These are phyloP conservation scores for Mycena filopes DNA, from an alignment of 768 basidiomycete species.

Conservation along the genomic window DNA sequence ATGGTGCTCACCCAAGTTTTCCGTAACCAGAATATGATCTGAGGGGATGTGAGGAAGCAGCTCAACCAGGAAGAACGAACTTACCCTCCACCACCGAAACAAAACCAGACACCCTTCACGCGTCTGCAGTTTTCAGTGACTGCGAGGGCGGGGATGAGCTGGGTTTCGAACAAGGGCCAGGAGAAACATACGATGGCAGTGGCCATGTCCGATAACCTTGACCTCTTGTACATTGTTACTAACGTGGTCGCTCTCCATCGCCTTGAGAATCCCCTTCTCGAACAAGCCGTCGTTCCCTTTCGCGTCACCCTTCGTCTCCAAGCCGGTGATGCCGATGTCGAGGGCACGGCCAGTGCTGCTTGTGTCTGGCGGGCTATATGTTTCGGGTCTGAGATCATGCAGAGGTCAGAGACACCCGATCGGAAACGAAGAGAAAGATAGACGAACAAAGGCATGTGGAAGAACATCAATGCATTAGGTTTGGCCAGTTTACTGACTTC, in stretches of 20 bases:
- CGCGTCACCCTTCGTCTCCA: slow-evolving; percentile 70
- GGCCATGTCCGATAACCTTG: slow-evolving; percentile 91
- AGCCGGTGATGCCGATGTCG: slow-evolving; percentile 72
- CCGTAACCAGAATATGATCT: slow-evolving; percentile 89
- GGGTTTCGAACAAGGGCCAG: background rate
- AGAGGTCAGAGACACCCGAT: background rate
- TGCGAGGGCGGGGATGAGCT: slow-evolving; percentile 41
- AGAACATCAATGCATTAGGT: slow-evolving; percentile 97
- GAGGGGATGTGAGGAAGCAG: background rate
- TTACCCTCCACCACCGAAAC: slow-evolving; percentile 27
- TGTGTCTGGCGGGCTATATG: slow-evolving; percentile 75
- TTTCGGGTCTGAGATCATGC: slow-evolving; percentile 66
- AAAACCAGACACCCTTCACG: slow-evolving; percentile 78
- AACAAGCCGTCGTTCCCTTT: slow-evolving; percentile 87
- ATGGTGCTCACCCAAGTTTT: slow-evolving; percentile 69
- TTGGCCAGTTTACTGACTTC: slow-evolving; percentile 74
- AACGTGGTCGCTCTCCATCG: slow-evolving; percentile 75
- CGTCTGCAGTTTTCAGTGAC: slow-evolving; percentile 92
- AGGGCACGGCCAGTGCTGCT: slow-evolving; percentile 72
- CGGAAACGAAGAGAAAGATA: background rate
- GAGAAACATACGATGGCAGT: slow-evolving; percentile 78
- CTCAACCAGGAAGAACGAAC: background rate
- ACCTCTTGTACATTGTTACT: slow-evolving; percentile 70
- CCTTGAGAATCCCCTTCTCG: slow-evolving; percentile 78
- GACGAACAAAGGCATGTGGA: slow-evolving; percentile 93